Conservation (phyloP, 257 asterid species). For the Marsdenia floribunda region DNA sequence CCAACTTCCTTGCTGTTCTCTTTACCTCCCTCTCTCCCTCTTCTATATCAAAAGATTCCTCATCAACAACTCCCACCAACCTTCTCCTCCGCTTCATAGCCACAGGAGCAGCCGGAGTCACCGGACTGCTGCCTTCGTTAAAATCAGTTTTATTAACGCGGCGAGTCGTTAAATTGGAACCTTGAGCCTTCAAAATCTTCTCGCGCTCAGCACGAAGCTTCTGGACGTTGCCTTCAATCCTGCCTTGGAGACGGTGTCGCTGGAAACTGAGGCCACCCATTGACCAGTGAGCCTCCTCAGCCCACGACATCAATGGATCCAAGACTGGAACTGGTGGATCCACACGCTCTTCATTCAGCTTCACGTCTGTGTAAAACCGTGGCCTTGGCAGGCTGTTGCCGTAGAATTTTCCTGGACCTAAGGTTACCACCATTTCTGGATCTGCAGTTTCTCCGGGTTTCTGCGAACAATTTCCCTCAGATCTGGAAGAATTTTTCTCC, state of each 20-base stretch:
- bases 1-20: constrained; percentile 59
- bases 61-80: constrained; percentile 22
- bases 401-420: constrained; percentile 85
- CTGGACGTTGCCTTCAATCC: constrained; percentile 77
- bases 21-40: constrained; percentile 19
- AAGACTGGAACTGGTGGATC: constrained; percentile 72
- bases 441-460: background rate
- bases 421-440: constrained; percentile 53
- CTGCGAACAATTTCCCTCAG: background rate
- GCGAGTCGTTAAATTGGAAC: background rate
- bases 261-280: constrained; percentile 81
- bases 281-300: constrained; percentile 90
- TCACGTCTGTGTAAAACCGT: constrained; percentile 57
- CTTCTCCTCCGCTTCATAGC: constrained; percentile 65
- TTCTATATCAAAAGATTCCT: constrained; percentile 30
- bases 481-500: background rate
- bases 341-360: constrained; percentile 46
- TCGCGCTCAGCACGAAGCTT: constrained; percentile 60
- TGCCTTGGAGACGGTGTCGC: constrained; percentile 90
- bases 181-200: constrained; percentile 11
- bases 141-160: background rate
- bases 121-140: constrained; percentile 21
- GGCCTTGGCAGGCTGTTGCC: constrained; percentile 95
- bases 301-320: constrained; percentile 75
- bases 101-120: constrained; percentile 69